These are phyloP conservation scores for Globisporangium takayamanum DNA, from an alignment of 352 stramenopile genomes.

Conservation along the genomic window DNA sequence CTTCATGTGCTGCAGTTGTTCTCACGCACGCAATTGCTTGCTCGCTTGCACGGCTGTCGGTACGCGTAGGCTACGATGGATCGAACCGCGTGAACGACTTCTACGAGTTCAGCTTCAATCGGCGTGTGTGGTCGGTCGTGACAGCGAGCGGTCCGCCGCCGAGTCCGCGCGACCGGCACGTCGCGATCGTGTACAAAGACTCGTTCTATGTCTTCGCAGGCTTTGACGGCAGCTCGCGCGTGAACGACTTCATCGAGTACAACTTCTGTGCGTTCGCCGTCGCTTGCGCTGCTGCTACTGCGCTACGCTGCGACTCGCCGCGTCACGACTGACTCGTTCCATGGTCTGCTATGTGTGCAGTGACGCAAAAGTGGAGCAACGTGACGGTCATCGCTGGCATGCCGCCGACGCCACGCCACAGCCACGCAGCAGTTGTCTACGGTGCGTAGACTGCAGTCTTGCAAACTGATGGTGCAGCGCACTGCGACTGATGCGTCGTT, in stretches of 20 bases:
- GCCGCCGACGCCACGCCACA: slow-evolving; percentile 91
- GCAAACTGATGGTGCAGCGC: background rate
- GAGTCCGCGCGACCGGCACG: slow-evolving; percentile 91
- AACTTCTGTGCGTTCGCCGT: slow-evolving; percentile 80
- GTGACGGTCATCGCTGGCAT: slow-evolving; percentile 73
- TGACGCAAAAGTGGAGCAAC: slow-evolving; percentile 73
- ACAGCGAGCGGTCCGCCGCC: slow-evolving; percentile 60
- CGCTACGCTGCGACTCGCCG: too few species aligned
- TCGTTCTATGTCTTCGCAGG: slow-evolving; percentile 94
- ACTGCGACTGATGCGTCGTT: background rate
- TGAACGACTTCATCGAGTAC: slow-evolving; percentile 95
- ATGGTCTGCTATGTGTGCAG: slow-evolving; percentile 18
- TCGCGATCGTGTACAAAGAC: slow-evolving; percentile 90
- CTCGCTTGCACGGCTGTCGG: background rate
- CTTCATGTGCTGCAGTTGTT: background rate
- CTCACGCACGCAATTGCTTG: background rate
- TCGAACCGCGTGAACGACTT: slow-evolving; percentile 92
- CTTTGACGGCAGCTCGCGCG: slow-evolving; percentile 89
- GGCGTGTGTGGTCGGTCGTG: slow-evolving; percentile 71
- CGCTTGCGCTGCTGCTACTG: slow-evolving; percentile 1
- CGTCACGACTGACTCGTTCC: background rate
- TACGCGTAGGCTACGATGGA: slow-evolving; percentile 83
- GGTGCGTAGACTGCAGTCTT: slow-evolving; percentile 21
- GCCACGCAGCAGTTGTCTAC: slow-evolving; percentile 91
- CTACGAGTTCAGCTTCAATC: slow-evolving; percentile 89